Evolutionary conservation across 805 yeast species (phyloP), one percentile per base, ranked within the genome.

Genomic region (Starmerella floris): DNA sequence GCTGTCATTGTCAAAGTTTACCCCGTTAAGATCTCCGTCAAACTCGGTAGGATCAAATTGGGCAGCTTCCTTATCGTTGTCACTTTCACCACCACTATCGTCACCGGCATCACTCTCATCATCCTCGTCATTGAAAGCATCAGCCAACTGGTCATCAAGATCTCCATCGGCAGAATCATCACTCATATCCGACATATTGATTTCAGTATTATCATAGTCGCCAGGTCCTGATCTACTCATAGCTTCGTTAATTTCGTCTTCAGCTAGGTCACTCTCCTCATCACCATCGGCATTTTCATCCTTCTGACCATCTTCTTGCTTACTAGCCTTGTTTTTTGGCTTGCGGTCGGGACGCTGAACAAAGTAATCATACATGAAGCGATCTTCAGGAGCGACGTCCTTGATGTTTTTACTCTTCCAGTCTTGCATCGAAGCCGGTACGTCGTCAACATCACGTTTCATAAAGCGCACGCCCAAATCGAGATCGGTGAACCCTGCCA

Each of bases 291-390:
- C 70, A 33, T 58, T 63, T 34, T 58, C 68, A 23, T 62, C 68
- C 5, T 57, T 64, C 11, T 55, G 62, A 23, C 55, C 62, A 27
- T 57, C 59, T 16, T 54, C 54, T 40, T 55, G 62, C 48, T 52
- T 60, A n/a, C n/a, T n/a, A 40, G 56, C 62, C 48, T 52, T 60
- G 50, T 49, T 66, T 33, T 48, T 53, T 22, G 52, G 54, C 50
- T 44, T 46, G 22, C 55, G 51, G 37, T 57, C 56, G 15, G 54
- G 51, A 27, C 56, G 66, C 22, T 72, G 67, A 19, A 75, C 67
- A 64, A 87, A 87, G 65, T 83, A 87, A 59, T 83, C 84, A 60
- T 78, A 76, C 71, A 83, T 84, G 65, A 88, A 88, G 56, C 71
- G 66, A 60, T 88, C 98, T 49, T 84, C 94, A 1, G 94, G 95